Evolutionary conservation across 768 basidiomycete genomes (phyloP), one percentile per base, ranked within the genome.

Genomic region (Termitomyces sp.): DNA sequence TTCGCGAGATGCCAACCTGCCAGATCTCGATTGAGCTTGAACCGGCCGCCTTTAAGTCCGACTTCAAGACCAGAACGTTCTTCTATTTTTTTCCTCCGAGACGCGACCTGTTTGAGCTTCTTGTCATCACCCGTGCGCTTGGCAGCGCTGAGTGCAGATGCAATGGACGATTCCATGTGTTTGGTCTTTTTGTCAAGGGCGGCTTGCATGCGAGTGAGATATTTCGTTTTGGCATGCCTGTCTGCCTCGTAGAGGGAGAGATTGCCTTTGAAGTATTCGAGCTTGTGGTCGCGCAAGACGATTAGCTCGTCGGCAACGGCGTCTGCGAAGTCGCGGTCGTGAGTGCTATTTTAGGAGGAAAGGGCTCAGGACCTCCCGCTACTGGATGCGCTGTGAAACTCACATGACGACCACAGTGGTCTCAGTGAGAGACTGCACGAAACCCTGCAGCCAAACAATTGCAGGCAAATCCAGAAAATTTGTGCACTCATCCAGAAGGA

Each of bases 51-150:
- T 55, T 71, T 72, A 32, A 69, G 56, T 30, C 75, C 69, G n/a
- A 73, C 72, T 65, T 74, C 68, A 36, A 70, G 61, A 41, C 77
- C 73, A 67, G 76, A 63, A 59, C 79, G 63, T 63, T 77, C 66
- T 51, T 73, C 70, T 70, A 80, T 58, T 71, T 85, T 86, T 71
- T 85, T 86, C 67, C 83, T 81, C 9, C 87, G 72, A 20, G 80
- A 81, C 9, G 81, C 80, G 3, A 82, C 87, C 74, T 73, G 67
- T 55, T 77, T 73, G 7, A 75, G 67, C 49, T 81, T 77, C 61
- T 87, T 87, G 54, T 87, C 85, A 62, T 87, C 85, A 0, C 85
- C 85, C 0, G 82, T 82, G 38, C 78, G 74, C 63, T 79, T 84
- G 1, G 84, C 84, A 7, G 75, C 73, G 53, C 75, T 74, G 1